Conservation (phyloP, 2,329 filamentous ascomycete species). For the Phoma sp. region DNA sequence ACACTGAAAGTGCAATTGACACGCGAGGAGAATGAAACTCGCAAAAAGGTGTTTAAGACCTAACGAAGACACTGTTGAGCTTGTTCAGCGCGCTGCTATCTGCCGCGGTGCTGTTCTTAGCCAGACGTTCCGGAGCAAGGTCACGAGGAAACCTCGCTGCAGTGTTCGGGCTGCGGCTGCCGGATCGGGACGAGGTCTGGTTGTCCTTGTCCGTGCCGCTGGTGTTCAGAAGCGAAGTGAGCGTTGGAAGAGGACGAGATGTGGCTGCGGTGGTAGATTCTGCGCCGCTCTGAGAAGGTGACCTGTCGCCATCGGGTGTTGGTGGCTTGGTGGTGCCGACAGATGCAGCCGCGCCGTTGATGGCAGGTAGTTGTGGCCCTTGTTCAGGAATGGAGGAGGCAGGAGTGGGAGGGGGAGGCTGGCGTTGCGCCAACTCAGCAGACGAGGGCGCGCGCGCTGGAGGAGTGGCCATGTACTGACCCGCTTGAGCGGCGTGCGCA, state of each 20-base stretch:
- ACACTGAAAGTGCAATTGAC: slow-evolving; percentile 3
- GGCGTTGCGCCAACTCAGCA: slow-evolving; percentile 50
- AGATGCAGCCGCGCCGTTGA: slow-evolving; percentile 36
- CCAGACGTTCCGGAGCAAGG: slow-evolving; percentile 40
- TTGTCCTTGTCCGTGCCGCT: slow-evolving; percentile 38
- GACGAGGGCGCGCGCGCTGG: slow-evolving; percentile 52
- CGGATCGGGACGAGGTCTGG: slow-evolving; percentile 47
- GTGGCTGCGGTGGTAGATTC: slow-evolving; percentile 35
- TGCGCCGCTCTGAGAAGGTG: slow-evolving; percentile 50
- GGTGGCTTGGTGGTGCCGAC: slow-evolving; percentile 37
- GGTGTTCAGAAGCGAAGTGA: slow-evolving; percentile 43
- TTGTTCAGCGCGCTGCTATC: slow-evolving; percentile 43
- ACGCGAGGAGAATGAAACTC: slow-evolving; percentile 4
- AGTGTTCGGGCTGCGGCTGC: slow-evolving; percentile 51
- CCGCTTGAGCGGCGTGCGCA: slow-evolving; percentile 40
- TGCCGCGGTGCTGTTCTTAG: slow-evolving; percentile 41
- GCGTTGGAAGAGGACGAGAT: slow-evolving; percentile 56
- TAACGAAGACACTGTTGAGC: slow-evolving; percentile 44
- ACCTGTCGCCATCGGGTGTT: slow-evolving; percentile 47
- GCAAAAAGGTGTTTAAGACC: slow-evolving; percentile 25
- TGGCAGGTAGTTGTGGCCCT: slow-evolving; percentile 45
- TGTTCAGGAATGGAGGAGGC: slow-evolving; percentile 37
- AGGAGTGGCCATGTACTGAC: slow-evolving; percentile 45
- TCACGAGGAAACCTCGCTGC: slow-evolving; percentile 38
- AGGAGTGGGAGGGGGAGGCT: slow-evolving; percentile 42